Evolutionary conservation across 306 rosid genomes (phyloP).

Genomic region (Pyrus pyrifolia): DNA sequence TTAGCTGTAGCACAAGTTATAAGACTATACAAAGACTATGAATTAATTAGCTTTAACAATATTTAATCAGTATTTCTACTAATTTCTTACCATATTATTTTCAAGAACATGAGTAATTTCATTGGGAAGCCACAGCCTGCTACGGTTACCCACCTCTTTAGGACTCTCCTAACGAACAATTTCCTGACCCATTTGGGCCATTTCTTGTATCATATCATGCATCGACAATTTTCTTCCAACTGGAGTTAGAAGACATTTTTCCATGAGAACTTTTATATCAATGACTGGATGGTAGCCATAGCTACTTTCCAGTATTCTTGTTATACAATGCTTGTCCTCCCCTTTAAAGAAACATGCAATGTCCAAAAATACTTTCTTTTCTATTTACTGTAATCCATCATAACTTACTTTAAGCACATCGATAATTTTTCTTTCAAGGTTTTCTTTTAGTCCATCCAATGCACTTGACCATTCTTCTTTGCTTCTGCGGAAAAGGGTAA

Average conservation of each 20-base stretch:
- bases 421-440: not conserved
- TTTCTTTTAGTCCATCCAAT: not conserved
- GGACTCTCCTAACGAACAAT: not conserved
- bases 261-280: no score
- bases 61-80: not conserved
- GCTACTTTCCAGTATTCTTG: no score
- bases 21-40: not conserved
- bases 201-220: no score
- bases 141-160: not conserved
- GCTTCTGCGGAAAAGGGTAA: not conserved
- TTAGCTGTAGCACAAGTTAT: not conserved
- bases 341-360: no score
- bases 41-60: not conserved
- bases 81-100: not conserved
- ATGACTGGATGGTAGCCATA: no score
- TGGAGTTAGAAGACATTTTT: no score
- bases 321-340: no score
- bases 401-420: constrained; percentile 6
- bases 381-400: not conserved
- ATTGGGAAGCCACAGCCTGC: constrained; percentile 12
- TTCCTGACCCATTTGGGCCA: no score
- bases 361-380: not conserved
- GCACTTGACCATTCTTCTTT: not conserved
- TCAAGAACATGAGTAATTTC: not conserved
- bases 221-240: no score